Base-by-base conservation (phyloP, 2,329 filamentous ascomycete species). In the Pyricularia sp. region DNA sequence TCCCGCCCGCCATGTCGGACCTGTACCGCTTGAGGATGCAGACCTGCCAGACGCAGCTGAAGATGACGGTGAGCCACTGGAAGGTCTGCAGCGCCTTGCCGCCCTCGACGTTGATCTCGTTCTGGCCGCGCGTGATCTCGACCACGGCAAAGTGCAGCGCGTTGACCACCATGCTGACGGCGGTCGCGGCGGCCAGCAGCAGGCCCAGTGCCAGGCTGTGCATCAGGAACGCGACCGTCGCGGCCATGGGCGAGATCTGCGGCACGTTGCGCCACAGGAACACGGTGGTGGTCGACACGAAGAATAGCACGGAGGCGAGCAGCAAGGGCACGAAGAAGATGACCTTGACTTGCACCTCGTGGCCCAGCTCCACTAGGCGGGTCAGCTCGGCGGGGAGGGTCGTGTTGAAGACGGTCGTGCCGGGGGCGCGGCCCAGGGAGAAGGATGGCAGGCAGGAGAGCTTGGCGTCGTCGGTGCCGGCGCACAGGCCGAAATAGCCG, bases 221-320 rank as follows among this genome's bases (percentile, higher is more conserved):
- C 33, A 58, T 68, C 26, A 68, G 23, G 68, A 65, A 68, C 5
- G 68, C 59, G 3, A 65, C 68, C 14, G 61, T 55, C 5, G 68
- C 68, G 17, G 75, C 74, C 6, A 70, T 77, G 71, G 72, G 71
- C 4, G 77, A 78, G 69, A 76, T 75, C 9, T 70, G 77, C 68
- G 72, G 72, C 69, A 75, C 25, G 36, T 65, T 68, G 68, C 64
- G 61, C 61, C 61, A 68, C 36, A 68, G 20, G 42, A 68, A 36
- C 17, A 68, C 26, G 23, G 33, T 55, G 23, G 28, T 14, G 36
- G 64, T 28, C 11, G 61, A 71, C 64, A 75, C 75, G 71, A 73
- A 71, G 70, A 78, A 76, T 70, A 77, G 77, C 74, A 73, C 36
- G 25, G 31, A 30, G 12, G 61, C 68, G 25, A 68, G 61, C 23